Conservation (phyloP, 139 green algal species). For the Picochlorum costavermella region DNA sequence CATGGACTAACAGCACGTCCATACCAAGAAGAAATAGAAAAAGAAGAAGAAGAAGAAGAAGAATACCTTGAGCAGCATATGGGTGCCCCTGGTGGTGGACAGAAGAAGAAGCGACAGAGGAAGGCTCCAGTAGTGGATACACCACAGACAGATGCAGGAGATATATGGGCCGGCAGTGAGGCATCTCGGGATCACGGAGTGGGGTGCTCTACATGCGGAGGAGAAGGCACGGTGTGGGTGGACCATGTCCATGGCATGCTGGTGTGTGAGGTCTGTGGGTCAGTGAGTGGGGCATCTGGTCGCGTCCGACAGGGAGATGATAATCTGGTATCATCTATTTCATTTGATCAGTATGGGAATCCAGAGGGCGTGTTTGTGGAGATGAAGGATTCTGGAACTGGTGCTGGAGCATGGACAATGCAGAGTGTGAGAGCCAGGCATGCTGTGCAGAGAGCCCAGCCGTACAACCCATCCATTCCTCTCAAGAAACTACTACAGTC, state of each 20-base stretch:
- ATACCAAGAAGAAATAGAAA: no score
- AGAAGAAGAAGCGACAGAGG: no score
- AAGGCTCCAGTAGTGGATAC: no score
- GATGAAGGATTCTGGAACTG: constrained; percentile 3
- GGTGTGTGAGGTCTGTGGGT: not conserved
- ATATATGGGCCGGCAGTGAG: no score
- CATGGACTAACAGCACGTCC: no score
- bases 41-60: no score
- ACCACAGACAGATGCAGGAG: no score
- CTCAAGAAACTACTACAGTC: not conserved
- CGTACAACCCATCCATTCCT: not conserved
- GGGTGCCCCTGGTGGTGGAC: no score
- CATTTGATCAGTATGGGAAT: not conserved
- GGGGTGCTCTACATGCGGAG: not conserved
- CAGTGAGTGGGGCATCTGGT: not conserved
- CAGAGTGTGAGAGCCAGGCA: not conserved
- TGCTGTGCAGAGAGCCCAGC: not conserved
- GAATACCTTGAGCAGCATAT: no score
- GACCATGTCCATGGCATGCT: not conserved
- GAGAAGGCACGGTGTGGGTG: not conserved
- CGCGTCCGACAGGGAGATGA: no score
- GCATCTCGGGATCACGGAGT: not conserved
- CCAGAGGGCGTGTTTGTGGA: not conserved
- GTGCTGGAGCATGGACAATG: not conserved
- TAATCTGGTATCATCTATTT: not conserved